These are phyloP conservation scores for Pulveroboletus sp. DNA, from an alignment of 768 basidiomycete genomes.

Conservation along the genomic window DNA sequence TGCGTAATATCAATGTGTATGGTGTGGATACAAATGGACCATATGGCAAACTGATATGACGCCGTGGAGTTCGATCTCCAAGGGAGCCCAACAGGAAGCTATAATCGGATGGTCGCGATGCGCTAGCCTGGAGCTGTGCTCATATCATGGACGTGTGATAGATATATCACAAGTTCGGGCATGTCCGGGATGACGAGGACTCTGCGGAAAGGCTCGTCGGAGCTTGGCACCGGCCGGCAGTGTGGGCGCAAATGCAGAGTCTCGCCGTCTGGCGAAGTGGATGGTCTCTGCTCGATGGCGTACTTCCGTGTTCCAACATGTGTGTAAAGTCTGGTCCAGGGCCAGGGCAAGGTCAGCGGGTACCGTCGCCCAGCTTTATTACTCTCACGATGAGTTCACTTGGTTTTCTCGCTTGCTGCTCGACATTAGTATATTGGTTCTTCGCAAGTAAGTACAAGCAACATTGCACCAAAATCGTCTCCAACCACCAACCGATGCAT, in stretches of 20 bases:
- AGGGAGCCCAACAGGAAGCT: too few species aligned
- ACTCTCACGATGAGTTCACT: not conserved
- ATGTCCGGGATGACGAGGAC: not conserved
- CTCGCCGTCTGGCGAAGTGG: too few species aligned
- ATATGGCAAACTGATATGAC: too few species aligned
- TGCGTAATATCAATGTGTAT: not conserved
- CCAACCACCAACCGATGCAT: conserved; percentile 10
- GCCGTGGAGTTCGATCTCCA: not conserved
- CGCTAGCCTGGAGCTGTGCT: not conserved
- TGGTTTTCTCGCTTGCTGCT: too few species aligned
- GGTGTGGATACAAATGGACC: too few species aligned
- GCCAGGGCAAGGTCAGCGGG: not conserved
- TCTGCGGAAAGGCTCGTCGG: not conserved
- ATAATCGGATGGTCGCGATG: not conserved
- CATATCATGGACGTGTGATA: not conserved
- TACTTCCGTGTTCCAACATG: not conserved
- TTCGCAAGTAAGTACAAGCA: too few species aligned
- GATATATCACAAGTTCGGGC: not conserved
- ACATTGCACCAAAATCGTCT: not conserved
- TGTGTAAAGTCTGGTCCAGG: not conserved
- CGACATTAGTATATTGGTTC: too few species aligned
- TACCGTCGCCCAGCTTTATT: conserved; percentile 3
- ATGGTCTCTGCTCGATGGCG: too few species aligned
- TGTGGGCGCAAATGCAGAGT: not conserved
- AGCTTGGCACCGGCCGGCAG: not conserved